Conservation (phyloP, 1,284 basidiomycete species). For the Papiliotrema terrestris region DNA sequence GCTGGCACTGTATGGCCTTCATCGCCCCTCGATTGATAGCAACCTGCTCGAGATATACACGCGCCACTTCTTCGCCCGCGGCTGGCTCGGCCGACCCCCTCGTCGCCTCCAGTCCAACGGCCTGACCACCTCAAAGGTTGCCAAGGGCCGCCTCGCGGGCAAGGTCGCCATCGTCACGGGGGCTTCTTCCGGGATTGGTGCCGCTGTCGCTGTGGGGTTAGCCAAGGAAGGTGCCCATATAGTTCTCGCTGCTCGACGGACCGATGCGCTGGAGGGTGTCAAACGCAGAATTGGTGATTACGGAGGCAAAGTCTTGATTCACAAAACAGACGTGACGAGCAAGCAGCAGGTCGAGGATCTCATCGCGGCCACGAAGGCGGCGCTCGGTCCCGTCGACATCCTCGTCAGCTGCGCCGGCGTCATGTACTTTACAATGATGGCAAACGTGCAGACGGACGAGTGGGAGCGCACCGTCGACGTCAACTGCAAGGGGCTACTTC, state of each 20-base stretch:
- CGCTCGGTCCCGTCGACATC: constrained; percentile 33
- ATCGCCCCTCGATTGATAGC: constrained; percentile 31
- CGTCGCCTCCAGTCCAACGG: constrained; percentile 5
- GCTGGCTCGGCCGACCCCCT: constrained; percentile 31
- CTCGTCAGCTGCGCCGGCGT: constrained; percentile 37
- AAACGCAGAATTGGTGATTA: constrained; percentile 22
- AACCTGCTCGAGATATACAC: constrained; percentile 33
- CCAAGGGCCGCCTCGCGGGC: constrained; percentile 20
- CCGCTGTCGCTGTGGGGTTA: constrained; percentile 51
- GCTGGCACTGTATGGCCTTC: constrained; percentile 14
- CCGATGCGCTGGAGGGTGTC: constrained; percentile 59
- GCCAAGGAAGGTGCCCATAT: constrained; percentile 61
- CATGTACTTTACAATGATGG: constrained; percentile 43
- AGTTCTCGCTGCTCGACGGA: constrained; percentile 57
- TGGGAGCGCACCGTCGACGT: constrained; percentile 44
- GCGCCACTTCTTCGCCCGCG: constrained; percentile 38
- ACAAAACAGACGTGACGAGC: constrained; percentile 32
- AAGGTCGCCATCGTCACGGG: constrained; percentile 48
- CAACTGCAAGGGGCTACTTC: constrained; percentile 40
- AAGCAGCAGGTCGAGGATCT: constrained; percentile 28
- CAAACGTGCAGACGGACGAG: constrained; percentile 29
- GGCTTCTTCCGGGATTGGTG: constrained; percentile 48
- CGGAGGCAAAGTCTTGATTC: constrained; percentile 25
- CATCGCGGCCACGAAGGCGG: constrained; percentile 17
- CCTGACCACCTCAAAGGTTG: too few species aligned